These are phyloP conservation scores for Ogataea hybrid DNA, from an alignment of 1,139 yeast genomes.

Conservation along the genomic window DNA sequence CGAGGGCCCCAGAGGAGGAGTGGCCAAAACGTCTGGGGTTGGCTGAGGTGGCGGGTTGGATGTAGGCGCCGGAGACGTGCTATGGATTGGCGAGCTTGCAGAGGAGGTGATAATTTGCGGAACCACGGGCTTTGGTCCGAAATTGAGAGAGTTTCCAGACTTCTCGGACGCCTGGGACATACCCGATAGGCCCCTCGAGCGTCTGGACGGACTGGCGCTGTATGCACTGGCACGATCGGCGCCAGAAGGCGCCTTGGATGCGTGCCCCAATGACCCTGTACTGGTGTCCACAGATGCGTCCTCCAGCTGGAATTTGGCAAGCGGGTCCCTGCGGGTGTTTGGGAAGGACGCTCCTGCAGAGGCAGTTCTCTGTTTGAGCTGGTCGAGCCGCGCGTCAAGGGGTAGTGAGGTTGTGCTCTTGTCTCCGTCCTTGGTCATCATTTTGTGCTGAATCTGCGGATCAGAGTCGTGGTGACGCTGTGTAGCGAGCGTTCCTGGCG, in stretches of 20 bases:
- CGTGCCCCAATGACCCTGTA: slow-evolving; percentile 3
- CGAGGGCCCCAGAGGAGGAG: neutral
- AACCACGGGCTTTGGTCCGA: neutral
- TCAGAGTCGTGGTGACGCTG: slow-evolving; percentile 16
- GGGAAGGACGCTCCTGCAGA: slow-evolving; percentile 1
- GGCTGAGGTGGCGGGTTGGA: neutral
- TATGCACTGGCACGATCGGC: neutral
- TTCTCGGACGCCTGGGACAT: slow-evolving; percentile 1
- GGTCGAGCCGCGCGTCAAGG: slow-evolving; percentile 5
- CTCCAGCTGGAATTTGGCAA: slow-evolving; percentile 8
- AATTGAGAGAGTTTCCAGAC: neutral
- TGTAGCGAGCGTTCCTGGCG: slow-evolving; percentile 18
- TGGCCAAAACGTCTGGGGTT: neutral
- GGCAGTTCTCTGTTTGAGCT: slow-evolving; percentile 1
- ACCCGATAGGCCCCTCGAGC: neutral
- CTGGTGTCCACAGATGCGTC: slow-evolving; percentile 7
- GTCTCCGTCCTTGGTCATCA: slow-evolving; percentile 2
- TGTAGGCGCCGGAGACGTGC: neutral
- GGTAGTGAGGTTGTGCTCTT: slow-evolving; percentile 6
- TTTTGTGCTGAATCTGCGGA: slow-evolving; percentile 9
- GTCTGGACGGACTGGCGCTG: slow-evolving; percentile 5
- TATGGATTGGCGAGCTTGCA: neutral
- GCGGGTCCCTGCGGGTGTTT: neutral
- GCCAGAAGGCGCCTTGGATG: neutral
- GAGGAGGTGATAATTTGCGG: neutral